phyloP scores from a whole-genome alignment of 345 rosid genomes.

The Fremontodendron californicum region DNA sequence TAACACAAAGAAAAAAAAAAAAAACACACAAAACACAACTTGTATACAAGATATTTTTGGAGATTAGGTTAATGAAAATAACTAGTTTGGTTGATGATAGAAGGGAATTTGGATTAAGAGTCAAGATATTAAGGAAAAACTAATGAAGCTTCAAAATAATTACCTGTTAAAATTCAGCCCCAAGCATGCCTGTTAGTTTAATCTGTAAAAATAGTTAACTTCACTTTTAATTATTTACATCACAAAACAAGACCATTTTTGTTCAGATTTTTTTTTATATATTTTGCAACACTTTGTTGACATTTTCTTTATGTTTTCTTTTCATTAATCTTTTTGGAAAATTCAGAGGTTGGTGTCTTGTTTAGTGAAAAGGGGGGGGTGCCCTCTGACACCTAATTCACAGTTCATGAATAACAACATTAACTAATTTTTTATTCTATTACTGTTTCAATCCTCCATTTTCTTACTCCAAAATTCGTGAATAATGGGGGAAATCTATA shows the following conservation, averaged over 20 bases:
- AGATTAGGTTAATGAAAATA: conserved; percentile 40
- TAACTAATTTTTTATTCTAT: neutral
- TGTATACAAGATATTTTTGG: conserved; percentile 18
- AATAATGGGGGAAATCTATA: neutral
- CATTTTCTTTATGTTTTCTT: neutral
- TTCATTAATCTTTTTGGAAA: neutral
- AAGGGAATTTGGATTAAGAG: neutral
- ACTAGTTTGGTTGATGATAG: conserved; percentile 27
- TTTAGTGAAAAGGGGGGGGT: neutral
- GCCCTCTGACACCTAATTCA: neutral
- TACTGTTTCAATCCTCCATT: neutral
- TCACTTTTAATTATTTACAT: neutral
- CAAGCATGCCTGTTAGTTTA: neutral
- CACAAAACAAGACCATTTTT: neutral
- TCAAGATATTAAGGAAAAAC: neutral
- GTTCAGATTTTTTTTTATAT: neutral
- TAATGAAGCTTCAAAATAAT: neutral
- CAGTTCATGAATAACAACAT: neutral
- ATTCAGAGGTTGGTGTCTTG: neutral
- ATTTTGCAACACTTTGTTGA: neutral
- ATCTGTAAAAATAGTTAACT: neutral
- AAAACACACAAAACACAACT: no score
- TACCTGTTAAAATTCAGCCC: neutral
- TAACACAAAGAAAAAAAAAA: no score
- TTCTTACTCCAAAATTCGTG: neutral